Evolutionary conservation across 257 asterid genomes (phyloP), one percentile per base, ranked within the genome.

Genomic region (Vinca minor): DNA sequence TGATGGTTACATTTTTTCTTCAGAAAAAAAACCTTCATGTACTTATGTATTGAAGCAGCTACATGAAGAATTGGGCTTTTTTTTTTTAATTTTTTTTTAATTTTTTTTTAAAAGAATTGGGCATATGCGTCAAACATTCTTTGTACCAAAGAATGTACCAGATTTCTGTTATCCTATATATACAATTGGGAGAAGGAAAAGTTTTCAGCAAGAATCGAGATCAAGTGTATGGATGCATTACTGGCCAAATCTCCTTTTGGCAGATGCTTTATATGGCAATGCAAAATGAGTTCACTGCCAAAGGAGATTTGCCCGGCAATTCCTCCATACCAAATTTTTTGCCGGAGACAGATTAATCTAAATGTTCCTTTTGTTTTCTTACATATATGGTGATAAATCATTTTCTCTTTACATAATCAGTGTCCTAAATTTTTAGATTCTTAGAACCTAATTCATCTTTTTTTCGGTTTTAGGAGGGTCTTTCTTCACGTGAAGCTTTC

Each of bases 271-370:
- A 20, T 18, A 41, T 10, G 13, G 29, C 14, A 8, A 25, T 6
- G 14, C 56, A n/a, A n/a, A n/a, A n/a, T 13, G 46, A 54, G 42
- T 41, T 36, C 62, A 26, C 44, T 65, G 70, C 63, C 70, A 53
- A 65, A 29, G 70, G 70, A 66, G 70, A 52, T 67, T 67, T 55
- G 71, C 71, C 71, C 65, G 13, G 69, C 35, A 32, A 49, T 64
- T 58, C 69, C 23, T 5, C 1, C 46, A 11, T 41, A 41, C 46
- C 11, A 41, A 41, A 11, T 11, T 13, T 11, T 41, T 41, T n/a
- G 46, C 46, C 0, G 46, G 8, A 11, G 15, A 11, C 46, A 41
- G 6, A 38, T 38, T 38, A 38, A 1, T 41, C 8, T 4, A 9
- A 41, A 11, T 9, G 46, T 13, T 41, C 17, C 46, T 1, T 11